Percentiles rank a stretch among this genome's conserved stretches.
Evolutionary conservation across 768 basidiomycete genomes (phyloP).

Genomic region (Holtermanniella nyarrowii): DNA sequence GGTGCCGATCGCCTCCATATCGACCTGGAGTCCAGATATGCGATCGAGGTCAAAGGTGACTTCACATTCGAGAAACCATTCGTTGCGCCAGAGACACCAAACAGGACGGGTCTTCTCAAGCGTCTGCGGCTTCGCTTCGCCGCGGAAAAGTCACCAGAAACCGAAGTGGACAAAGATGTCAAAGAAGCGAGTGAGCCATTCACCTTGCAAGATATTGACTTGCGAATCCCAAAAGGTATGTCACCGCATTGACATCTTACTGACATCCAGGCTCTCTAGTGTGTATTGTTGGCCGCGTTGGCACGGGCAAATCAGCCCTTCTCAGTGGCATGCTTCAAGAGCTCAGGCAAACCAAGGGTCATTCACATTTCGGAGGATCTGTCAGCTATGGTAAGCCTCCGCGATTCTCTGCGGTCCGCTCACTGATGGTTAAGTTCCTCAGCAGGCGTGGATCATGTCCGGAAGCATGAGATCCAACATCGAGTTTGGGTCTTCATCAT

Average conservation of each 20-base stretch:
- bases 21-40: constrained; percentile 42
- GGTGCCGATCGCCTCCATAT: constrained; percentile 47
- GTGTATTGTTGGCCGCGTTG: constrained; percentile 16
- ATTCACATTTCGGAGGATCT: constrained; percentile 11
- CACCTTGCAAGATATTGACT: constrained; percentile 41
- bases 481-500: constrained; percentile 21
- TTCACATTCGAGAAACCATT: constrained; percentile 28
- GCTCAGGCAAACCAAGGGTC: constrained; percentile 11
- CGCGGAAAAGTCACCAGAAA: too few species aligned
- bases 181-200: too few species aligned
- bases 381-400: constrained; percentile 14
- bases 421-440: constrained; percentile 19
- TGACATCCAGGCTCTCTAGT: constrained; percentile 11
- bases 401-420: too few species aligned
- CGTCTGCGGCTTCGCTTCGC: too few species aligned
- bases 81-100: not conserved
- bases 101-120: not conserved
- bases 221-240: constrained; percentile 44
- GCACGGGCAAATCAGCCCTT: constrained; percentile 17
- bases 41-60: constrained; percentile 44
- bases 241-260: too few species aligned
- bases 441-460: constrained; percentile 39
- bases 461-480: constrained; percentile 37
- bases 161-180: too few species aligned
- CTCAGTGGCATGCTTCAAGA: constrained; percentile 18